Evolutionary conservation across 2,329 filamentous ascomycete species (phyloP).

Genomic region (Colletotrichum lentis): DNA sequence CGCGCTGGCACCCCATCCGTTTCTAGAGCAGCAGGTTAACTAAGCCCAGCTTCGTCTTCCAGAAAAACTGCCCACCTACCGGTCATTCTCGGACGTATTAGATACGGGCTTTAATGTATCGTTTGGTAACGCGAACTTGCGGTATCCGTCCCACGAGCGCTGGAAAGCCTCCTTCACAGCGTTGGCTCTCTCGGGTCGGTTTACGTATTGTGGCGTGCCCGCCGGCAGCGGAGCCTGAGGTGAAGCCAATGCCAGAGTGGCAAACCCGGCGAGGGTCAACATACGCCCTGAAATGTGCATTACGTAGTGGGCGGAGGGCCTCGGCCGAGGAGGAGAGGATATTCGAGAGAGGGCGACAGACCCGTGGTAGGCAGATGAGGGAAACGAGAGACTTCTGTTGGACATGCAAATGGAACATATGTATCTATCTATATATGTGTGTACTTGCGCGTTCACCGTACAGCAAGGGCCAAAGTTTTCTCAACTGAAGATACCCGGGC

Average conservation of each 20-base stretch:
- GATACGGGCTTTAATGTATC: conserved; percentile 77
- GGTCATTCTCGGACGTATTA: conserved; percentile 72
- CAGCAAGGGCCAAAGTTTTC: not conserved
- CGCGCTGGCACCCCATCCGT: conserved; percentile 85
- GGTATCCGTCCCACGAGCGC: conserved; percentile 77
- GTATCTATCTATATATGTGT: not conserved
- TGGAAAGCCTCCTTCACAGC: conserved; percentile 75
- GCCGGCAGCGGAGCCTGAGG: conserved; percentile 11
- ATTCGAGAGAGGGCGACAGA: not conserved
- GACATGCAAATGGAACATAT: not conserved
- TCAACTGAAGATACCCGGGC: conserved; percentile 1
- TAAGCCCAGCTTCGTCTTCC: not conserved
- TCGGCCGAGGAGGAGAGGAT: not conserved
- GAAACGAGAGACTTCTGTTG: too few species aligned
- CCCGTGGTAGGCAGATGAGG: not conserved
- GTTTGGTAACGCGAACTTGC: conserved; percentile 76
- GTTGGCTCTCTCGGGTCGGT: conserved; percentile 57
- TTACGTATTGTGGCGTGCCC: conserved; percentile 31
- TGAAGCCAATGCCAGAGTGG: conserved; percentile 8
- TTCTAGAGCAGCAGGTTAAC: conserved; percentile 58
- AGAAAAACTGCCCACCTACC: conserved; percentile 56
- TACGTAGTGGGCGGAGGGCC: not conserved
- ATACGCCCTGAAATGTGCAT: conserved; percentile 18
- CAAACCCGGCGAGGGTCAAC: conserved; percentile 15
- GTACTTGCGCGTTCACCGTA: not conserved